phyloP scores from a whole-genome alignment of 139 green algal genomes.

The Picochlorum sp. region DNA sequence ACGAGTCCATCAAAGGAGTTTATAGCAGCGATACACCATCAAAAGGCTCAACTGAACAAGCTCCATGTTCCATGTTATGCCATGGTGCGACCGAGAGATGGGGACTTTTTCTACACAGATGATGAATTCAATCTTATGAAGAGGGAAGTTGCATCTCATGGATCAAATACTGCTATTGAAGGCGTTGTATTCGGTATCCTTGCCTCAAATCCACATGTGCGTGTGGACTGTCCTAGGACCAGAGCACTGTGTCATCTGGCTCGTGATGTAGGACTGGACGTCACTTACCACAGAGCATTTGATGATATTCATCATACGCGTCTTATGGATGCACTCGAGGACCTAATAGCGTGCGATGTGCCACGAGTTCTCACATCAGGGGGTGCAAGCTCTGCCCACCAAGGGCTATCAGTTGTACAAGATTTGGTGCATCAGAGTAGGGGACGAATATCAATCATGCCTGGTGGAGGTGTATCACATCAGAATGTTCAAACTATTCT shows the following conservation, averaged over 20 bases:
- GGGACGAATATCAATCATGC: constrained; percentile 19
- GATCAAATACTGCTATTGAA: constrained; percentile 11
- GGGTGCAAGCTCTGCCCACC: not conserved
- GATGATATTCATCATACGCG: constrained; percentile 16
- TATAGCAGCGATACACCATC: not conserved
- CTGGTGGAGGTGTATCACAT: constrained; percentile 18
- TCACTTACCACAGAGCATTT: constrained; percentile 33
- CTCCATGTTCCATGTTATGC: constrained; percentile 10
- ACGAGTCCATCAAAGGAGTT: constrained; percentile 7
- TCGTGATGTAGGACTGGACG: constrained; percentile 12
- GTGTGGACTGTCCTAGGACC: not conserved
- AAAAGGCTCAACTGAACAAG: not conserved
- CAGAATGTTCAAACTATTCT: constrained; percentile 17
- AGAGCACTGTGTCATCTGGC: constrained; percentile 16
- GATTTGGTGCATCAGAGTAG: constrained; percentile 9
- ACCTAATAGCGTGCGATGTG: constrained; percentile 14
- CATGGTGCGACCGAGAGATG: constrained; percentile 17
- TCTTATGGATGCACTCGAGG: constrained; percentile 5
- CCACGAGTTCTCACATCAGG: constrained; percentile 15
- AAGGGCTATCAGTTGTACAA: constrained; percentile 10
- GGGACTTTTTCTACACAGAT: constrained; percentile 18
- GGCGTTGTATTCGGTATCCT: constrained; percentile 24
- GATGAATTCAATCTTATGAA: constrained; percentile 22
- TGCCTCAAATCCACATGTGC: not conserved
- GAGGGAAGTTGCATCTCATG: constrained; percentile 16